Percentiles rank a stretch among this genome's conserved stretches.
Conservation (phyloP, 2,329 filamentous ascomycete genomes). For the Blastomyces parvus region DNA sequence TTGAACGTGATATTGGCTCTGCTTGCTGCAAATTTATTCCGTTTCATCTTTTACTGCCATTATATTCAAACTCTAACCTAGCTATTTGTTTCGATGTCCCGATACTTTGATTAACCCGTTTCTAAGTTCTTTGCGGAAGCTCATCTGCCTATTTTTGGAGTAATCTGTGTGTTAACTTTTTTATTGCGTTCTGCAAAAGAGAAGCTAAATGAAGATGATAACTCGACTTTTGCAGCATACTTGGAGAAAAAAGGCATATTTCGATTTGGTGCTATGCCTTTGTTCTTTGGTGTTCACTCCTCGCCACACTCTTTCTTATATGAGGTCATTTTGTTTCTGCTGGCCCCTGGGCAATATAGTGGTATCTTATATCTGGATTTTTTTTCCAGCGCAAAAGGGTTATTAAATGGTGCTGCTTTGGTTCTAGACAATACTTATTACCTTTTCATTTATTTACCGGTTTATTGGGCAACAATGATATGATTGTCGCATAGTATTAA, state of each 20-base stretch:
- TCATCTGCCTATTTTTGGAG: background rate
- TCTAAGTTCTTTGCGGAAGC: background rate
- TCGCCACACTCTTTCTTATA: background rate
- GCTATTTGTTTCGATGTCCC: background rate
- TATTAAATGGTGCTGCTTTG: background rate
- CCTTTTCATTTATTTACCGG: background rate
- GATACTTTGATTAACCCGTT: background rate
- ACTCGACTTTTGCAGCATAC: no score
- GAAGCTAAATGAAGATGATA: background rate
- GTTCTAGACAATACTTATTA: background rate
- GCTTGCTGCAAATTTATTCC: background rate
- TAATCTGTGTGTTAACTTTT: background rate
- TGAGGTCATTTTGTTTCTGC: background rate
- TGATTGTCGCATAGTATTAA: background rate
- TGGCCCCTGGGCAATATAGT: background rate
- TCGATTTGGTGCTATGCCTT: no score
- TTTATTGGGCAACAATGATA: background rate
- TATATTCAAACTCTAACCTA: background rate
- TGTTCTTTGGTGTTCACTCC: background rate
- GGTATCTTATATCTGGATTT: background rate
- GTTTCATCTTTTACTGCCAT: background rate
- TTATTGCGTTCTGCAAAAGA: background rate
- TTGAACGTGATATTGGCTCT: background rate
- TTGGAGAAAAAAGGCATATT: no score
- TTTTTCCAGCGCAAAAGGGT: background rate